These are phyloP conservation scores for Thelonectria blattea DNA, from an alignment of 2,329 filamentous ascomycete genomes.

Conservation along the genomic window DNA sequence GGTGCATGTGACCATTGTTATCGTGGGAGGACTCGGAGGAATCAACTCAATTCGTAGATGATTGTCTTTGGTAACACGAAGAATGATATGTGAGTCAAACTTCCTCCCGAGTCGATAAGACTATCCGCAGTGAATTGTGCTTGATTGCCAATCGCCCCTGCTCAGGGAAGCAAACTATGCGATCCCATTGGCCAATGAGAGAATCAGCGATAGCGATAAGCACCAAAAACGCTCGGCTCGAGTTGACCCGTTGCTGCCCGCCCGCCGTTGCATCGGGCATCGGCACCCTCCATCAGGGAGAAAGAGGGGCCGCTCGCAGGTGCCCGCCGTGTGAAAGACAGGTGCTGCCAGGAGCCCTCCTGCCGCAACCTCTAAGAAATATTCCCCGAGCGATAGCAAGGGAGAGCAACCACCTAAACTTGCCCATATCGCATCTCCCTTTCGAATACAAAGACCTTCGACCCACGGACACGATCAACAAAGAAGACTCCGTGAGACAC, in stretches of 20 bases:
- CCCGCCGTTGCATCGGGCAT: neutral
- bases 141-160: too few species aligned
- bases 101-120: too few species aligned
- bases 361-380: too few species aligned
- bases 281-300: neutral
- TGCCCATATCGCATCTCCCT: neutral
- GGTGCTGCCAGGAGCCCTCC: too few species aligned
- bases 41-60: too few species aligned
- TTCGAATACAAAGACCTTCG: neutral
- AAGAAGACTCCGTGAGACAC: neutral
- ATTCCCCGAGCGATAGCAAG: too few species aligned
- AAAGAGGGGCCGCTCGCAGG: neutral
- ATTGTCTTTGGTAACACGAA: too few species aligned
- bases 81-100: too few species aligned
- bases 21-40: too few species aligned
- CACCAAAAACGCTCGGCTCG: neutral
- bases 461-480: neutral
- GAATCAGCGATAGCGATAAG: neutral
- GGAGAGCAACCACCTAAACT: neutral
- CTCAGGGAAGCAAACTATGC: neutral
- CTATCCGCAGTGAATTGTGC: too few species aligned
- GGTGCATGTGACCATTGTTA: too few species aligned
- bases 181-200: neutral
- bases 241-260: slow-evolving; percentile 4
- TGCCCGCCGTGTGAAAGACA: too few species aligned